Evolutionary conservation across 352 stramenopile species (phyloP).

Genomic region (Phytophthora podocarpi): DNA sequence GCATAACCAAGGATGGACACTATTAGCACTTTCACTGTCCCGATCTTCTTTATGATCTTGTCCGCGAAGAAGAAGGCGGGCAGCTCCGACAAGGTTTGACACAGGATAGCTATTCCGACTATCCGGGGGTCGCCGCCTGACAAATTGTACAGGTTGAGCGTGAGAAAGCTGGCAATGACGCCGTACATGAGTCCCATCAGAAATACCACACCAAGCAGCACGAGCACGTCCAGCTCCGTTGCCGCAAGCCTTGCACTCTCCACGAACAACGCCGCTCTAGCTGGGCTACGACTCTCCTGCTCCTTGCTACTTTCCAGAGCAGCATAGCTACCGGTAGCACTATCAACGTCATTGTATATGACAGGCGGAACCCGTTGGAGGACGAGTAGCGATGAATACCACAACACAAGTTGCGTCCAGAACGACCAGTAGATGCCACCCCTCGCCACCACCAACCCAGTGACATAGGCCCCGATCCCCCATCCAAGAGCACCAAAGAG

Average conservation of each 20-base stretch:
- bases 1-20: constrained; percentile 49
- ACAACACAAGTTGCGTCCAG: not conserved
- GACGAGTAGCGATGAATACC: not conserved
- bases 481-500: not conserved
- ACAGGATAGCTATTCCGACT: constrained; percentile 48
- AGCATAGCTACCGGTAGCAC: no score
- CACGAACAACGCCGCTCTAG: constrained; percentile 33
- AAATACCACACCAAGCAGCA: constrained; percentile 64
- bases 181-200: constrained; percentile 74
- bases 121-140: constrained; percentile 41
- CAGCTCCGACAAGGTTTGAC: constrained; percentile 57
- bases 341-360: not conserved
- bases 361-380: not conserved
- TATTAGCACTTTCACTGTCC: constrained; percentile 44
- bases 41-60: constrained; percentile 43
- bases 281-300: not conserved
- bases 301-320: not conserved
- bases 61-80: constrained; percentile 59
- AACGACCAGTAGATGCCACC: not conserved
- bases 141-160: constrained; percentile 58
- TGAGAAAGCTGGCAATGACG: constrained; percentile 71
- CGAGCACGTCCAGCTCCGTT: constrained; percentile 53
- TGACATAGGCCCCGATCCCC: not conserved
- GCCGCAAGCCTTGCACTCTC: constrained; percentile 32
- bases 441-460: not conserved